These are phyloP conservation scores for Kodamaea sagamina DNA, from an alignment of 805 yeast genomes.

Conservation along the genomic window DNA sequence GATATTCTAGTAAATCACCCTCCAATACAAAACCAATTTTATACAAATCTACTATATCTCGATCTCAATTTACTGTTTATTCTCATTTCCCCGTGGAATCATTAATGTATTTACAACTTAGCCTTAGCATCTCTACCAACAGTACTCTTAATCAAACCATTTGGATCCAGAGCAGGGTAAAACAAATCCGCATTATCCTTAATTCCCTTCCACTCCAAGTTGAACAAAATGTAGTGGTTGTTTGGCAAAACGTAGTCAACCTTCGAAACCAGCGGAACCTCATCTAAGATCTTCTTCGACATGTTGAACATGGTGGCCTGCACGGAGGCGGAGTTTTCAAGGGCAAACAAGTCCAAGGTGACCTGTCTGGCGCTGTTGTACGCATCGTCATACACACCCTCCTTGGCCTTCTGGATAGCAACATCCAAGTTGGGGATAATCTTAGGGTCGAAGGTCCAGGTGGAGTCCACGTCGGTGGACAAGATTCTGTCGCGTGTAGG, in stretches of 20 bases:
- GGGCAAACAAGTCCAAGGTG: conserved; percentile 77
- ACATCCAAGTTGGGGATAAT: conserved; percentile 51
- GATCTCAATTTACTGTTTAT: not conserved
- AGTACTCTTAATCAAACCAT: conserved; percentile 85
- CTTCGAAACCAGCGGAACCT: conserved; percentile 55
- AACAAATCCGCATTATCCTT: conserved; percentile 78
- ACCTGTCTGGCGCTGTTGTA: conserved; percentile 62
- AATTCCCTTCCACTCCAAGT: conserved; percentile 82
- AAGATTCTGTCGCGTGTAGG: conserved; percentile 85
- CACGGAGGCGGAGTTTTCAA: conserved; percentile 88
- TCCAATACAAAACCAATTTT: too few relatives aligned
- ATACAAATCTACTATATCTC: too few relatives aligned
- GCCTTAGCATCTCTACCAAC: conserved; percentile 61
- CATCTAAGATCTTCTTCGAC: conserved; percentile 68
- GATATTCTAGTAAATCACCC: too few relatives aligned
- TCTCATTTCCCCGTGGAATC: not conserved
- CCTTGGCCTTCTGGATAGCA: conserved; percentile 53
- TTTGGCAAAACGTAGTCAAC: conserved; percentile 84
- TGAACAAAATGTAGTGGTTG: conserved; percentile 84
- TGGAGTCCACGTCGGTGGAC: conserved; percentile 80
- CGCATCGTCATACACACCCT: conserved; percentile 65
- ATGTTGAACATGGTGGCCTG: conserved; percentile 97
- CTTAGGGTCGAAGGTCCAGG: conserved; percentile 64
- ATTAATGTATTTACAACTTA: conserved; percentile 52
- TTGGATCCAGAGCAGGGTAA: conserved; percentile 91